Evolutionary conservation across 768 basidiomycete genomes (phyloP).

Genomic region (Tricholoma saponaceum): DNA sequence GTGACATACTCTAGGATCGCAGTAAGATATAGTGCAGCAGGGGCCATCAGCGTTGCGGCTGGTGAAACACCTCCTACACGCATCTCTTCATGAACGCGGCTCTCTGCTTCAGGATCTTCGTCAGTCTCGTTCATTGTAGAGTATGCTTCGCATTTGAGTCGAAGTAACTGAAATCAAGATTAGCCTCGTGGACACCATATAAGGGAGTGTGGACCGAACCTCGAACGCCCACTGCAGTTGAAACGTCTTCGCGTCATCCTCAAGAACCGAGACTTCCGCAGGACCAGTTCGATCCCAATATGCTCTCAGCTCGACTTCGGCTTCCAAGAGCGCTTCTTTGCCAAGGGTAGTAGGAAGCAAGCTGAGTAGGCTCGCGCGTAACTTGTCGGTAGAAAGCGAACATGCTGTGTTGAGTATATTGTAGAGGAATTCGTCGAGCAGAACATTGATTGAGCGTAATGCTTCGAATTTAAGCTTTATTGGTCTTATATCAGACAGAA

Average conservation of each 20-base stretch:
- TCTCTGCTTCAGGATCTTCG: constrained; percentile 67
- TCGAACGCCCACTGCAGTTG: constrained; percentile 73
- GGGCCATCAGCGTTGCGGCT: constrained; percentile 58
- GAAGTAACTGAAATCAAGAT: constrained; percentile 50
- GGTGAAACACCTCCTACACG: constrained; percentile 46
- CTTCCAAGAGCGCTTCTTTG: constrained; percentile 89
- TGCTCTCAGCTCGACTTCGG: constrained; percentile 86
- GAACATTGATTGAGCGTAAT: constrained; percentile 72
- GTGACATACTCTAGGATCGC: constrained; percentile 86
- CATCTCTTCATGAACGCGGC: constrained; percentile 61
- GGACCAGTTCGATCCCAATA: constrained; percentile 75
- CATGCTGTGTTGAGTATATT: constrained; percentile 62
- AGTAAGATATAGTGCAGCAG: constrained; percentile 86
- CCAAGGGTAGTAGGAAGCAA: constrained; percentile 78
- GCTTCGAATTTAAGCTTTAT: constrained; percentile 79
- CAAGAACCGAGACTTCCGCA: constrained; percentile 26
- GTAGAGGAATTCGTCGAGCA: constrained; percentile 83
- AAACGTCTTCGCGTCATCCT: constrained; percentile 57
- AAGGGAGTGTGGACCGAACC: constrained; percentile 37
- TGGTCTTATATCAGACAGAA: constrained; percentile 91
- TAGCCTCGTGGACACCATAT: constrained; percentile 1
- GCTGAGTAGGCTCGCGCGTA: constrained; percentile 68
- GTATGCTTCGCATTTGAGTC: constrained; percentile 86
- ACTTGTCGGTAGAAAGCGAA: constrained; percentile 68
- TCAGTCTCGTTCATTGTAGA: constrained; percentile 79